Percentiles rank a stretch among this genome's conserved stretches.
Conservation (phyloP, 495 filamentous ascomycete genomes). For the Trichoderma gamsii region DNA sequence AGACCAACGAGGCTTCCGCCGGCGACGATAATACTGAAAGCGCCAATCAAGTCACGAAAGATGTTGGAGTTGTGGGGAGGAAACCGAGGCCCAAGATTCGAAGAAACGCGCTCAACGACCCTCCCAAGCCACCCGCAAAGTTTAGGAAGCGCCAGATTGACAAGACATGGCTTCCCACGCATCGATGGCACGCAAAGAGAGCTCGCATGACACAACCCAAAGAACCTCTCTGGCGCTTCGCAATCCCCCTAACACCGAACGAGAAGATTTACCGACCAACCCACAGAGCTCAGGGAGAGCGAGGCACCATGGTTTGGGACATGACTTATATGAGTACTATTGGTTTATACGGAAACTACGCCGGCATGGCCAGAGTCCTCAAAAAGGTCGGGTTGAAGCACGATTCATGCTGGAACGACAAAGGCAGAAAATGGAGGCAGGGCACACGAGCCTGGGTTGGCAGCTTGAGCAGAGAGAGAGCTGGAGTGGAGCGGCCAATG, state of each 20-base stretch:
- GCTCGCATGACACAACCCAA: constrained; percentile 76
- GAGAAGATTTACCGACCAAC: constrained; percentile 85
- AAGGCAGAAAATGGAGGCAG: constrained; percentile 64
- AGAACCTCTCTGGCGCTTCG: constrained; percentile 82
- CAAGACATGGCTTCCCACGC: constrained; percentile 94
- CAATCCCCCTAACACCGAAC: constrained; percentile 73
- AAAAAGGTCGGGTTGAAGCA: constrained; percentile 55
- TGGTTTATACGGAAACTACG: constrained; percentile 61
- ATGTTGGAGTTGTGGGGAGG: constrained; percentile 21
- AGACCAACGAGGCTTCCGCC: constrained; percentile 20
- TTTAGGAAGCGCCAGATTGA: constrained; percentile 79
- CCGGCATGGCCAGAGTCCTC: constrained; percentile 58
- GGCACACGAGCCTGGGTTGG: constrained; percentile 65
- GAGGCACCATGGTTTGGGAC: constrained; percentile 74
- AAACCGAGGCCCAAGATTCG: constrained; percentile 59
- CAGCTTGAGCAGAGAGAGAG: constrained; percentile 55
- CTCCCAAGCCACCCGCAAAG: constrained; percentile 58
- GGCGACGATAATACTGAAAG: neutral
- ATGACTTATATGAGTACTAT: constrained; percentile 92
- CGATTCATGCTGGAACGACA: constrained; percentile 52
- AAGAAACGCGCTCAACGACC: constrained; percentile 60
- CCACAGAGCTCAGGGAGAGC: constrained; percentile 64
- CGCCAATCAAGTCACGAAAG: constrained; percentile 16
- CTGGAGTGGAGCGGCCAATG: constrained; percentile 51
- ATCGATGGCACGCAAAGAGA: constrained; percentile 88